Evolutionary conservation across 108 stramenopile species (phyloP).

Genomic region (Cyclotella kingstonii): DNA sequence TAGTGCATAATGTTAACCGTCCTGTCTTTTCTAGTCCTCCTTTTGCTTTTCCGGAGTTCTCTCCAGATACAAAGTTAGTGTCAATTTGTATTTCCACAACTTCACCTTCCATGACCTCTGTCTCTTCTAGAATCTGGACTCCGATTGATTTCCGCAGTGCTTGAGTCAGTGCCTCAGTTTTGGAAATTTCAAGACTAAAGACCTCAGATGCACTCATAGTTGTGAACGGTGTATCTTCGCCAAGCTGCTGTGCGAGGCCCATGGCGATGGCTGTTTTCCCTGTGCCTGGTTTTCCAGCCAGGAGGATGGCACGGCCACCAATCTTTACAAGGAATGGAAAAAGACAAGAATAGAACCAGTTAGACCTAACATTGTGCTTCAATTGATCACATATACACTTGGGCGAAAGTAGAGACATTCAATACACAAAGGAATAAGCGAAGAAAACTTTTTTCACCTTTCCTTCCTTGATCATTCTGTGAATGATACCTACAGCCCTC

Average conservation of each 20-base stretch:
- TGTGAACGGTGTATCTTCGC: conserved; percentile 95
- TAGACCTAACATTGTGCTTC: not conserved
- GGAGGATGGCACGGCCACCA: conserved; percentile 86
- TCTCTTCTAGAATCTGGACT: conserved; percentile 97
- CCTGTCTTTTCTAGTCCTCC: conserved; percentile 89
- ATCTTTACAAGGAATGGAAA: conserved; percentile 46
- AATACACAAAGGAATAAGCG: not conserved
- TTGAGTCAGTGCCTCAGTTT: conserved; percentile 99
- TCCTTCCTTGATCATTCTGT: conserved; percentile 77
- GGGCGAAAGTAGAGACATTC: not conserved
- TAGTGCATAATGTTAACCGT: conserved; percentile 95
- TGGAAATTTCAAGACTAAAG: conserved; percentile 96
- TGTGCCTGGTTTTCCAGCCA: conserved; percentile 90
- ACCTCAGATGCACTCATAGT: conserved; percentile 96
- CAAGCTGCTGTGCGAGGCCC: conserved; percentile 89
- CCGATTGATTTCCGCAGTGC: conserved; percentile 94
- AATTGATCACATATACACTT: not conserved
- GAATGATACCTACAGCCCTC: conserved; percentile 81
- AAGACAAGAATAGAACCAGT: not conserved
- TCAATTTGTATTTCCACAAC: conserved; percentile 99
- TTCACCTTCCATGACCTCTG: conserved; percentile 99
- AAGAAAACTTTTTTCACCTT: conserved; percentile 23
- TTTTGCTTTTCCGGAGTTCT: conserved; percentile 38
- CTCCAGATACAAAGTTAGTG: conserved; percentile 29
- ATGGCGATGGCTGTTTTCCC: conserved; percentile 94